phyloP scores from a whole-genome alignment of 768 basidiomycete species.

The Cystoderma amianthinum region DNA sequence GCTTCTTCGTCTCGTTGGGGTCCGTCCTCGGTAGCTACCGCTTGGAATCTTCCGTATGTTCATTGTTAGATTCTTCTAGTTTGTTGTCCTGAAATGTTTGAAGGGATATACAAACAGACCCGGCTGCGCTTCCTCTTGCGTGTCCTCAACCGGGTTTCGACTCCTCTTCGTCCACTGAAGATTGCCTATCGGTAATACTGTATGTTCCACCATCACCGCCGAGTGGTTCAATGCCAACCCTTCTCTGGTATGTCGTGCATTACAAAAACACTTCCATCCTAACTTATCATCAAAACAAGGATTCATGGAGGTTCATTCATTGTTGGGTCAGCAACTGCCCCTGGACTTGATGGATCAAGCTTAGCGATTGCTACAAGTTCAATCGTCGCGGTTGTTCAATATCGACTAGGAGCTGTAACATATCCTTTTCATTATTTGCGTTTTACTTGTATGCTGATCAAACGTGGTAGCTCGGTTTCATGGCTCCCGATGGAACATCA shows the following conservation, averaged over 20 bases:
- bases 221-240: constrained; percentile 34
- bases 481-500: constrained; percentile 61
- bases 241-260: constrained; percentile 47
- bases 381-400: constrained; percentile 79
- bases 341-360: constrained; percentile 72
- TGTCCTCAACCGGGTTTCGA: constrained; percentile 62
- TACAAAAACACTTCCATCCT: not conserved
- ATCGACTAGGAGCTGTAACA: constrained; percentile 73
- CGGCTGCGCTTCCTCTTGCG: constrained; percentile 51
- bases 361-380: constrained; percentile 66
- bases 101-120: constrained; percentile 46
- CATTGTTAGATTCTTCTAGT: not conserved
- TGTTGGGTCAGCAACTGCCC: constrained; percentile 59
- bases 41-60: constrained; percentile 60
- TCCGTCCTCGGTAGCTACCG: constrained; percentile 41
- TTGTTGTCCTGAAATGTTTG: constrained; percentile 2
- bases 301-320: constrained; percentile 84
- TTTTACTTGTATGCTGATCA: constrained; percentile 1
- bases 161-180: constrained; percentile 53
- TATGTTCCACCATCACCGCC: constrained; percentile 50
- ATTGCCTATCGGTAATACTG: constrained; percentile 76
- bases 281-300: constrained; percentile 29
- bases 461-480: constrained; percentile 54
- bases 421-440: not conserved
- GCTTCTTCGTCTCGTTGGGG: constrained; percentile 58